phyloP scores from a whole-genome alignment of 345 rosid species.

The Citrus inodora region DNA sequence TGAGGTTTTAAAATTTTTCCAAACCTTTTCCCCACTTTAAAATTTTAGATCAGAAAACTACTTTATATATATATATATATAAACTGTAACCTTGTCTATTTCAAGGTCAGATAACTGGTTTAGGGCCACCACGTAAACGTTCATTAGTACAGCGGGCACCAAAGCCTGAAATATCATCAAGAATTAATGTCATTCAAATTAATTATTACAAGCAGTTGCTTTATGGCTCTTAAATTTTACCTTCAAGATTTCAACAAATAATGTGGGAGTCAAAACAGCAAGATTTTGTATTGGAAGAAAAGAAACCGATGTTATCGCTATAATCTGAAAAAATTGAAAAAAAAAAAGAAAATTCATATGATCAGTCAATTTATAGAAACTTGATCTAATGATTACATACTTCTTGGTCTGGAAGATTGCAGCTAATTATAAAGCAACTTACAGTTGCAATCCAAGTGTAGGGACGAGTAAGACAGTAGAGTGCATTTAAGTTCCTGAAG shows the following conservation, averaged over 20 bases:
- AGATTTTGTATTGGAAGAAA: conserved; percentile 23
- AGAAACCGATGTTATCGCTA: conserved; percentile 30
- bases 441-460: conserved; percentile 34
- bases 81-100: conserved; percentile 29
- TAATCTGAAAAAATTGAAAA: neutral
- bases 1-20: no score
- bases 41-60: no score
- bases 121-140: conserved; percentile 31
- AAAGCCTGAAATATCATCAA: conserved; percentile 19
- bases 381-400: no score
- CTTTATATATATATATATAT: no score
- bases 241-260: conserved; percentile 29
- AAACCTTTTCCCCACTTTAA: no score
- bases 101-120: conserved; percentile 32
- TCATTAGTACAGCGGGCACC: conserved; percentile 26
- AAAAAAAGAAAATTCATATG: no score
- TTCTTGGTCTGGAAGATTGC: no score
- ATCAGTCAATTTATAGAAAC: no score
- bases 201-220: no score
- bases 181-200: neutral
- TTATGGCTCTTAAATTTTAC: conserved; percentile 1
- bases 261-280: conserved; percentile 25
- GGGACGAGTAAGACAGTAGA: conserved; percentile 33
- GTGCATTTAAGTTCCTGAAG: neutral
- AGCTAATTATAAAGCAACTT: conserved; percentile 1